A percentile compares a stretch with the other conserved stretches of the same genome.
Conservation (phyloP, 2,329 filamentous ascomycete species). For the Bimuria novae-zelandiae region DNA sequence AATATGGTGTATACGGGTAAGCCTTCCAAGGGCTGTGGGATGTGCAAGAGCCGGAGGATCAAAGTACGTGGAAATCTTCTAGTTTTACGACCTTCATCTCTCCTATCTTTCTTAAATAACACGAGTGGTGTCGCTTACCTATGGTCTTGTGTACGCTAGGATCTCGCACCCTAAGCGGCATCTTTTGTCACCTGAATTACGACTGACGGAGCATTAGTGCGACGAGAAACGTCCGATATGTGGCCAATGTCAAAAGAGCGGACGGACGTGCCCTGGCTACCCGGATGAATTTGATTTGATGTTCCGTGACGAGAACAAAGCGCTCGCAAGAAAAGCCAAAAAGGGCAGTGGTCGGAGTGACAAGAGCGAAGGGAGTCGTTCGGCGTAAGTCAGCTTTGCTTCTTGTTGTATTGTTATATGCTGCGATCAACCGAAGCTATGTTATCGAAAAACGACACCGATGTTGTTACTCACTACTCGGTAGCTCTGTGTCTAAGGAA, state of each 20-base stretch:
- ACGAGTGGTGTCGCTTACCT: background rate
- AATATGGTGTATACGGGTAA: slow-evolving; percentile 49
- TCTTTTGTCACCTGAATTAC: background rate
- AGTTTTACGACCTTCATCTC: background rate
- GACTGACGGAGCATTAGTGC: slow-evolving; percentile 30
- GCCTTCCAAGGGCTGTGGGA: slow-evolving; percentile 65
- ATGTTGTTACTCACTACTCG: no score
- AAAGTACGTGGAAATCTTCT: slow-evolving; percentile 58
- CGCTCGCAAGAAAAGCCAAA: slow-evolving; percentile 66
- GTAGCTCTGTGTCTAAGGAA: no score
- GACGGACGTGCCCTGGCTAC: slow-evolving; percentile 39
- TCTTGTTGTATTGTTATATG: background rate
- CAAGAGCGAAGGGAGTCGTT: slow-evolving; percentile 19
- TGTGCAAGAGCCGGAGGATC: slow-evolving; percentile 73
- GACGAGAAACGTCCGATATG: slow-evolving; percentile 44
- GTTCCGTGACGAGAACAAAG: slow-evolving; percentile 73
- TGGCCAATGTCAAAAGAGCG: slow-evolving; percentile 42
- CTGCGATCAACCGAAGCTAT: background rate
- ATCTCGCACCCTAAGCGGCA: background rate
- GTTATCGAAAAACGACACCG: background rate
- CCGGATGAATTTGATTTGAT: slow-evolving; percentile 73
- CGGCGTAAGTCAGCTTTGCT: slow-evolving; percentile 29
- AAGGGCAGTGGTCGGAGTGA: slow-evolving; percentile 43
- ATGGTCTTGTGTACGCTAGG: background rate
- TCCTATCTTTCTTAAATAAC: slow-evolving; percentile 11